Conservation (phyloP, 2,329 filamentous ascomycete species). For the Epichloe sibirici region DNA sequence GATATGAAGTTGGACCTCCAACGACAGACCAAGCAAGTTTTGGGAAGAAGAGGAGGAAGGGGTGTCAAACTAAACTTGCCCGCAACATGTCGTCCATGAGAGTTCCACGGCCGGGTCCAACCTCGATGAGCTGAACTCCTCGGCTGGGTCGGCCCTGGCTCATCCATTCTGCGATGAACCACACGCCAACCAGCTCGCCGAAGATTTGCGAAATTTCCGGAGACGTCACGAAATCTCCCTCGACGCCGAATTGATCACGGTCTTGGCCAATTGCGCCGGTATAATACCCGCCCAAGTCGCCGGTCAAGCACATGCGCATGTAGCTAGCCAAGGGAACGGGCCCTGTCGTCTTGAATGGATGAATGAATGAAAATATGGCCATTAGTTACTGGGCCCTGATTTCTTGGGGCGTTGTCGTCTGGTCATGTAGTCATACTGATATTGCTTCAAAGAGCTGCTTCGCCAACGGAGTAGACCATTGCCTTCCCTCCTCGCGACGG, state of each 20-base stretch:
- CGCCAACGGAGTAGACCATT: conserved; percentile 89
- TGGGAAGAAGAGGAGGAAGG: not conserved
- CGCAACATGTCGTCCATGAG: conserved; percentile 94
- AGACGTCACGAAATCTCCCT: conserved; percentile 92
- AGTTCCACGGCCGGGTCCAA: conserved; percentile 87
- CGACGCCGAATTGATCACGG: conserved; percentile 79
- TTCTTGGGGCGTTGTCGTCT: not conserved
- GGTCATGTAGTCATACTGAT: conserved; percentile 40
- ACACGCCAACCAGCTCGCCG: conserved; percentile 85
- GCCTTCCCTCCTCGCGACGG: conserved; percentile 28
- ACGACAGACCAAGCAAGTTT: not conserved
- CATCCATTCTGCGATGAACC: conserved; percentile 96
- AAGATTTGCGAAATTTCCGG: conserved; percentile 97
- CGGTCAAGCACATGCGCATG: conserved; percentile 97
- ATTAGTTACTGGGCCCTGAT: not conserved
- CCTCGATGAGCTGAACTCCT: conserved; percentile 81
- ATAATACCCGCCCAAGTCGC: conserved; percentile 86
- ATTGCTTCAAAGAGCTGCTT: conserved; percentile 81
- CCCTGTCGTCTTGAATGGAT: conserved; percentile 50
- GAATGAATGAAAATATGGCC: too few species aligned
- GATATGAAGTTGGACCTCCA: too few species aligned
- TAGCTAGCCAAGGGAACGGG: conserved; percentile 86
- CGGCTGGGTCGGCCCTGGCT: conserved; percentile 63
- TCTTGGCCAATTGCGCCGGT: conserved; percentile 57
- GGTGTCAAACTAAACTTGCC: conserved; percentile 39